Evolutionary conservation across 345 rosid species (phyloP).

Genomic region (Noccaea bulbosa): DNA sequence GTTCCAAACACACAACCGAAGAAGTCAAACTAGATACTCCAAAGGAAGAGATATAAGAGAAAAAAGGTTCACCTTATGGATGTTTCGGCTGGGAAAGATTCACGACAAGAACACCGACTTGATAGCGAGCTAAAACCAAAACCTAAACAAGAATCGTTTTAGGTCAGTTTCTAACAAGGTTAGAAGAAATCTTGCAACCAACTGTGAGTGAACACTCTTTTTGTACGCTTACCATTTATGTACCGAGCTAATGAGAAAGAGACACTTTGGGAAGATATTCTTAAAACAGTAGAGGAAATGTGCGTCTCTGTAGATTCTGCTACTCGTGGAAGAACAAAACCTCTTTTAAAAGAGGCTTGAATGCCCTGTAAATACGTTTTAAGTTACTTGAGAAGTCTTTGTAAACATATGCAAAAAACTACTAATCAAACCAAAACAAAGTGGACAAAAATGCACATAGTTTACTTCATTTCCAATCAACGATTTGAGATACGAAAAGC

Average conservation of each 20-base stretch:
- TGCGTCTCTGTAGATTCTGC: slow-evolving; percentile 39
- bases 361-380: slow-evolving; percentile 46
- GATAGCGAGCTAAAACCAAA: slow-evolving; percentile 32
- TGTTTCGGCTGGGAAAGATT: slow-evolving; percentile 20
- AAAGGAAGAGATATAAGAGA: neutral
- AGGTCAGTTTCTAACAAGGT: neutral
- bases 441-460: neutral
- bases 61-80: slow-evolving; percentile 39
- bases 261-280: slow-evolving; percentile 34
- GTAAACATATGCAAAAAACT: neutral
- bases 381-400: slow-evolving; percentile 11
- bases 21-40: no score
- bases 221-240: slow-evolving; percentile 45
- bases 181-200: slow-evolving; percentile 9
- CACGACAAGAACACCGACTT: slow-evolving; percentile 17
- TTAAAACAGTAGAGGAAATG: slow-evolving; percentile 34
- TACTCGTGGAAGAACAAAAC: slow-evolving; percentile 43
- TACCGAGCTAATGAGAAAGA: slow-evolving; percentile 39
- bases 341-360: slow-evolving; percentile 48
- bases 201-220: neutral
- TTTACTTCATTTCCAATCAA: neutral
- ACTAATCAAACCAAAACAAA: neutral
- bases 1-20: neutral
- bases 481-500: neutral
- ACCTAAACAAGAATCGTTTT: slow-evolving; percentile 9